Base-by-base conservation (phyloP, 192 early-diverging fungal genomes). In the Anaeromyces robustus region DNA sequence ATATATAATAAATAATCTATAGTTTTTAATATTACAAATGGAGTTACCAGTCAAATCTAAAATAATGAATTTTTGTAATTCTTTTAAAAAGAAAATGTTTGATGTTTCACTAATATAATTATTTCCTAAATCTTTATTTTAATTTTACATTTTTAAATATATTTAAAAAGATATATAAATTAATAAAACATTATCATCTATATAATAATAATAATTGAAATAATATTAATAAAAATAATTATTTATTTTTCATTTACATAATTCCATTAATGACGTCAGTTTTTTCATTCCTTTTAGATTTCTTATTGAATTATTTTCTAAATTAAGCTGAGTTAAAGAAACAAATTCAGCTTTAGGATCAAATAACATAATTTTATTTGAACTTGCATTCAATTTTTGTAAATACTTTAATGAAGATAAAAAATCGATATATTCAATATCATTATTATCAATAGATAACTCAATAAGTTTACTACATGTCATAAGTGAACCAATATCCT, bases 31-130 rank as follows among this genome's bases (percentile, higher is more conserved):
- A 41, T 88, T 81, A 79, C 88, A 90, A 0, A 91, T 87, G 17
- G 82, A 59, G 79, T 91, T 91, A 29, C 89, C 89, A n/a, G 89
- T 90, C 29, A 91, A 84, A 85, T 91, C 90, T 16, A 91, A 80
- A 30, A 91, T 89, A 78, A 91, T 90, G 37, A 91, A 78, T 2
- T 87, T 82, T 9, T 86, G 87, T 2, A 91, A 83, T 30, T 89
- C 89, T 77, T 91, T 92, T 14, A 91, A 81, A 29, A 88, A 86
- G 80, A 91, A 90, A 22, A 89, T 89, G 79, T 84, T 88, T 78
- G 86, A 86, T 13, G 88, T 81, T 41, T 90, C 86, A 29, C 78
- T 80, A 43, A 91, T 85, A 12, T 84, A 77, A 82, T 91, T 91
- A 81, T 90, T 90, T 19, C 87, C 90, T 52, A 89, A 81, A 85